Evolutionary conservation across 2,329 filamentous ascomycete genomes (phyloP).

Genomic region (Fusarium longipes): DNA sequence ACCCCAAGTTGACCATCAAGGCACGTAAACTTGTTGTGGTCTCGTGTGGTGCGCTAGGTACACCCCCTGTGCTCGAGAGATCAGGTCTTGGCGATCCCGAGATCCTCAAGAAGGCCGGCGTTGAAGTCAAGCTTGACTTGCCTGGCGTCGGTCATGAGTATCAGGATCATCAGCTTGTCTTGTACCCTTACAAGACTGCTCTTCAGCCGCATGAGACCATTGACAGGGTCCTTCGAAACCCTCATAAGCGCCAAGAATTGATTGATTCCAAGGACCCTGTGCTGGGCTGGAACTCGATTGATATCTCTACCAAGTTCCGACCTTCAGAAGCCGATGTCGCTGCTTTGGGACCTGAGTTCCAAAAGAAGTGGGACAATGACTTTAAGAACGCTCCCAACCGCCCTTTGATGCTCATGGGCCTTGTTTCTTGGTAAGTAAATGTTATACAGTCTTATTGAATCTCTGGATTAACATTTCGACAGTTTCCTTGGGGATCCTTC

Average conservation of each 20-base stretch:
- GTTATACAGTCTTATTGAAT: rapidly evolving
- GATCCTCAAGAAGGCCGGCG: conserved; percentile 59
- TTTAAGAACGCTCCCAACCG: conserved; percentile 58
- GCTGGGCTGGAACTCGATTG: conserved; percentile 68
- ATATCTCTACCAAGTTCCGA: conserved; percentile 66
- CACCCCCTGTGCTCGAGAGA: conserved; percentile 68
- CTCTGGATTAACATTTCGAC: not conserved
- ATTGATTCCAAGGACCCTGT: conserved; percentile 60
- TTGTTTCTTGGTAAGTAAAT: conserved; percentile 44
- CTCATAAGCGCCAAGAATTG: conserved; percentile 58
- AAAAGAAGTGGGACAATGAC: conserved; percentile 65
- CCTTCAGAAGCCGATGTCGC: conserved; percentile 64
- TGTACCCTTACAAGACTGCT: conserved; percentile 60
- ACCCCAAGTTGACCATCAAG: conserved; percentile 34
- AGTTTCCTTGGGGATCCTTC: conserved; percentile 58
- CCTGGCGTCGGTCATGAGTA: conserved; percentile 66
- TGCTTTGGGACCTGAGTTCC: conserved; percentile 64
- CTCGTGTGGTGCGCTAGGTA: conserved; percentile 62
- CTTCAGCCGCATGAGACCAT: conserved; percentile 53
- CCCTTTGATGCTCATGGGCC: conserved; percentile 60
- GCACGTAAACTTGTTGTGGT: conserved; percentile 49
- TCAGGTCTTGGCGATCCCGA: conserved; percentile 69
- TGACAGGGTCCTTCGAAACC: conserved; percentile 64
- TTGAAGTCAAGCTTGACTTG: conserved; percentile 59
- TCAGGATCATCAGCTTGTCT: conserved; percentile 66